Conservation (phyloP, 768 basidiomycete species). For the Rhodocollybia butyracea region DNA sequence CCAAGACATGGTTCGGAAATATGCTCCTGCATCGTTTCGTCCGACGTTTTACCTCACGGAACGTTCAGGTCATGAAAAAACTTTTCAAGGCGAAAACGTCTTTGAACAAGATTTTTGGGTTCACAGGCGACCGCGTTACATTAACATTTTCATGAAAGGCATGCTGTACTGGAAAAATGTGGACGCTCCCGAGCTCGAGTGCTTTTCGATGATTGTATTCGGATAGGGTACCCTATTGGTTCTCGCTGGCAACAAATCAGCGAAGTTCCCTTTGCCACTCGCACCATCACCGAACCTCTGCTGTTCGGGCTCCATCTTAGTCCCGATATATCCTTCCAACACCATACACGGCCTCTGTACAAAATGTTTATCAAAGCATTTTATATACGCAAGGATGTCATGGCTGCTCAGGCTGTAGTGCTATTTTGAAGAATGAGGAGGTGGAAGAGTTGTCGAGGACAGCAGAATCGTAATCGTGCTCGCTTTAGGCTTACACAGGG, state of each 20-base stretch:
- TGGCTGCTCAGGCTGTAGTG: slow-evolving; percentile 52
- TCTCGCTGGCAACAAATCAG: slow-evolving; percentile 22
- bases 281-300: slow-evolving; percentile 9
- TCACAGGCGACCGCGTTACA: slow-evolving; percentile 66
- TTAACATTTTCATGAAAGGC: slow-evolving; percentile 66
- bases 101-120: slow-evolving; percentile 42
- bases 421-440: slow-evolving; percentile 50
- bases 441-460: slow-evolving; percentile 15
- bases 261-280: slow-evolving; percentile 45
- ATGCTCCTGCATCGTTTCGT: slow-evolving; percentile 48
- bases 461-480: background rate
- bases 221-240: slow-evolving; percentile 54
- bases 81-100: slow-evolving; percentile 32
- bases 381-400: slow-evolving; percentile 48
- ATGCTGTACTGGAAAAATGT: slow-evolving; percentile 53
- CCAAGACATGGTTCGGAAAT: slow-evolving; percentile 51
- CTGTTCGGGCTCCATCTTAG: slow-evolving; percentile 29
- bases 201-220: slow-evolving; percentile 64
- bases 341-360: slow-evolving; percentile 66
- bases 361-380: slow-evolving; percentile 72
- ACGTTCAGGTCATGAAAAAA: slow-evolving; percentile 33
- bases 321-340: slow-evolving; percentile 49
- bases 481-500: background rate
- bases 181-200: slow-evolving; percentile 40
- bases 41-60: slow-evolving; percentile 26